Evolutionary conservation across 2,329 filamentous ascomycete species (phyloP).

Genomic region (Leptographium flavum): DNA sequence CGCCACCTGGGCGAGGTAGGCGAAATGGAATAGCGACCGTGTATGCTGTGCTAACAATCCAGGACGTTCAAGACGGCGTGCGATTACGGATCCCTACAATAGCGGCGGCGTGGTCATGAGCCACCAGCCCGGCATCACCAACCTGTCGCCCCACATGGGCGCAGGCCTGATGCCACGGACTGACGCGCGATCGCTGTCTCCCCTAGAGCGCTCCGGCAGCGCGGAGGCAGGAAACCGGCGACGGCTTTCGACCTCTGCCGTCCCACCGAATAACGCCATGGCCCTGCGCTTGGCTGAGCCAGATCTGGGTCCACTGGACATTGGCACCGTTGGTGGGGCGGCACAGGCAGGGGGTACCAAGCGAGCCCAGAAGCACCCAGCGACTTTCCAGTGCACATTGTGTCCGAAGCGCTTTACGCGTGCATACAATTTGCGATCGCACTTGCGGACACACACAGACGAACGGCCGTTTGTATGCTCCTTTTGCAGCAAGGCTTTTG

Average conservation of each 20-base stretch:
- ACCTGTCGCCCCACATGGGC: constrained; percentile 33
- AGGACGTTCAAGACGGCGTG: constrained; percentile 38
- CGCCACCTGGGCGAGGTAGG: constrained; percentile 59
- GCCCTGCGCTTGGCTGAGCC: constrained; percentile 88
- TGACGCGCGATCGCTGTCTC: constrained; percentile 42
- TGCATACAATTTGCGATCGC: constrained; percentile 90
- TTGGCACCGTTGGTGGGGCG: constrained; percentile 36
- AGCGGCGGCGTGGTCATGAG: constrained; percentile 26
- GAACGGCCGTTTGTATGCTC: constrained; percentile 95
- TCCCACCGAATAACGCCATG: constrained; percentile 50
- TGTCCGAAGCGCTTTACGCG: constrained; percentile 94
- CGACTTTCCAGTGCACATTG: constrained; percentile 86
- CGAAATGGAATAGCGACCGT: background rate
- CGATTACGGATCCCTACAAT: constrained; percentile 47
- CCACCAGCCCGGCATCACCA: constrained; percentile 22
- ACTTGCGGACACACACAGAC: constrained; percentile 90
- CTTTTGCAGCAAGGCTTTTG: constrained; percentile 93
- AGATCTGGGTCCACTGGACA: constrained; percentile 55
- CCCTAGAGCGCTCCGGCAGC: constrained; percentile 37
- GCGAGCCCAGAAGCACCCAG: constrained; percentile 92
- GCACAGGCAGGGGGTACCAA: constrained; percentile 50
- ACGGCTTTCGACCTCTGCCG: constrained; percentile 50
- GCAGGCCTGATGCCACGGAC: constrained; percentile 28
- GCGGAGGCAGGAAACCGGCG: constrained; percentile 32
- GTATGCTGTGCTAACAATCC: background rate